Evolutionary conservation across 2,329 filamentous ascomycete genomes (phyloP).

Genomic region (Teratosphaeria zuluensis): DNA sequence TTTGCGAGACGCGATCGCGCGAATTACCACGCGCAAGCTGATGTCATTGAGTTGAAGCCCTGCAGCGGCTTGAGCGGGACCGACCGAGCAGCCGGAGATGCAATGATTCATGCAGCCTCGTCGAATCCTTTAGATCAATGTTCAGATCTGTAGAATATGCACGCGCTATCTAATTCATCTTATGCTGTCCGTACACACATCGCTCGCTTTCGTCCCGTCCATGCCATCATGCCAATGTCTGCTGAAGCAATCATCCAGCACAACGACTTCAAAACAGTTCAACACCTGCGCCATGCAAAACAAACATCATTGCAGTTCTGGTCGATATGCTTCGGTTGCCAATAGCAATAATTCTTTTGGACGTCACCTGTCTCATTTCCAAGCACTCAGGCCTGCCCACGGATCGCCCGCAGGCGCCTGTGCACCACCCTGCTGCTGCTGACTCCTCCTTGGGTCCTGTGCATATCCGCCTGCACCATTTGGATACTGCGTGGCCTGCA

Average conservation of each 20-base stretch:
- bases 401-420: slow-evolving; percentile 42
- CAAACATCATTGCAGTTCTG: not conserved
- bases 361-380: slow-evolving; percentile 43
- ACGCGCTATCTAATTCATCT: not conserved
- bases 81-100: not conserved
- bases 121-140: not conserved
- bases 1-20: not conserved
- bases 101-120: not conserved
- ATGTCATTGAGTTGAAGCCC: not conserved
- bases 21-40: not conserved
- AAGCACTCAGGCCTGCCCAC: slow-evolving; percentile 61
- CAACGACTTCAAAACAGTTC: not conserved
- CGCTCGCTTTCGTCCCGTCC: not conserved
- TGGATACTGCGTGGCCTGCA: slow-evolving; percentile 29
- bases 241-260: not conserved
- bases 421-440: slow-evolving; percentile 30
- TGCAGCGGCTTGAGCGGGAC: not conserved
- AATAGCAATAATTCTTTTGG: not conserved
- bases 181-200: not conserved
- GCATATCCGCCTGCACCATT: slow-evolving; percentile 48
- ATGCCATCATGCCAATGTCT: not conserved
- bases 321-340: not conserved
- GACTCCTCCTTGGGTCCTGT: slow-evolving; percentile 33
- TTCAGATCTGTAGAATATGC: not conserved
- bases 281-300: not conserved